These are phyloP conservation scores for Edaphochlamys debaryana DNA, from an alignment of 139 green algal species.

Conservation along the genomic window DNA sequence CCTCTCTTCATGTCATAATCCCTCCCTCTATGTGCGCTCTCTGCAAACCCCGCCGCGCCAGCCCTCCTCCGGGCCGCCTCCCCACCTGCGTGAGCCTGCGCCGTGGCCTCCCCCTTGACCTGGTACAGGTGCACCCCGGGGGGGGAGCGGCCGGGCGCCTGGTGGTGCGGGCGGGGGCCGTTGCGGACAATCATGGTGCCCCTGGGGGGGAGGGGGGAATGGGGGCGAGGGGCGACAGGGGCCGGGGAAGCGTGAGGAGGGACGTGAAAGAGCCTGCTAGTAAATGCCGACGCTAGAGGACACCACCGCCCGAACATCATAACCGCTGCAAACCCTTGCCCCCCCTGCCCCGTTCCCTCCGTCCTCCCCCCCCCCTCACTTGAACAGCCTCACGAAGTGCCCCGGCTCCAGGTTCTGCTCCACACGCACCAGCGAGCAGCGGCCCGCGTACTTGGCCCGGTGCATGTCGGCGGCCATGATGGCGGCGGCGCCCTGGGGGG, in stretches of 20 bases:
- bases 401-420: conserved; percentile 13
- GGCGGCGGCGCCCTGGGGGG: neutral
- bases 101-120: conserved; percentile 16
- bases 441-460: conserved; percentile 3
- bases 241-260: neutral
- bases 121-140: conserved; percentile 25
- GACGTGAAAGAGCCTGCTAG: no score
- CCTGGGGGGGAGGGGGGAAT: neutral
- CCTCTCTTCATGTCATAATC: no score
- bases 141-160: conserved; percentile 21
- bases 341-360: neutral
- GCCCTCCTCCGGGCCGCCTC: no score
- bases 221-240: neutral
- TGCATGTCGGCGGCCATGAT: conserved; percentile 27
- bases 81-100: conserved; percentile 2
- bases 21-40: no score
- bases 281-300: no score
- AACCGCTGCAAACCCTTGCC: neutral
- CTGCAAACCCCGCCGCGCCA: no score
- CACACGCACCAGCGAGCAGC: conserved; percentile 30
- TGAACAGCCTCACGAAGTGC: conserved; percentile 35
- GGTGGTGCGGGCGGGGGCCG: neutral
- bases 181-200: conserved; percentile 8
- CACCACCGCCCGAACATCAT: no score
- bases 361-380: neutral